These are phyloP conservation scores for Apodospora peruviana DNA, from an alignment of 495 filamentous ascomycete species.

Conservation along the genomic window DNA sequence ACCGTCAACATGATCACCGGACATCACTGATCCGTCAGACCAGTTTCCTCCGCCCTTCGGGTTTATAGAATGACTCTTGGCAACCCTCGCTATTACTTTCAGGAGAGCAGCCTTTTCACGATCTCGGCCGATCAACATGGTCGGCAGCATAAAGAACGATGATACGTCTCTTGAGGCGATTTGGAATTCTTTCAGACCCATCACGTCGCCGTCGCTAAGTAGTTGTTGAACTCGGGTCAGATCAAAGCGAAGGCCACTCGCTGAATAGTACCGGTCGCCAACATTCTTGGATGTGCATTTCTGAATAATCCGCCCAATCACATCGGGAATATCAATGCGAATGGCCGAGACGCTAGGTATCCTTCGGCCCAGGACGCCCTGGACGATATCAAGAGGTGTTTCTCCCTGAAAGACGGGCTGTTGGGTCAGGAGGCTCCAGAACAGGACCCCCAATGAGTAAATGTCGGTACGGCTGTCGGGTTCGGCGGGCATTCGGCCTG, in stretches of 20 bases:
- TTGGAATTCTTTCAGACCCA: constrained; percentile 60
- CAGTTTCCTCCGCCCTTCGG: constrained; percentile 40
- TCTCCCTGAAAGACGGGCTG: constrained; percentile 70
- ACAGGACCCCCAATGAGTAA: constrained; percentile 78
- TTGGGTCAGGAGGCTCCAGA: constrained; percentile 79
- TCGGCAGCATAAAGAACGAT: constrained; percentile 79
- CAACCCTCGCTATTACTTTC: constrained; percentile 65
- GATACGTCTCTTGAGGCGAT: constrained; percentile 75
- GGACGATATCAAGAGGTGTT: constrained; percentile 79
- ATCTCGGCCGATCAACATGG: constrained; percentile 70
- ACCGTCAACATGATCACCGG: constrained; percentile 50
- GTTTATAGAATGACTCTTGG: constrained; percentile 48
- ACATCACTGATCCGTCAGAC: constrained; percentile 49
- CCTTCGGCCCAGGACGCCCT: constrained; percentile 72
- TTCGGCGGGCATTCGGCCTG: constrained; percentile 80
- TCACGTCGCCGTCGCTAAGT: constrained; percentile 67
- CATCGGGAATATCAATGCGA: constrained; percentile 74
- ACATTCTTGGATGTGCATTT: constrained; percentile 86
- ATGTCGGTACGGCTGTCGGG: constrained; percentile 88
- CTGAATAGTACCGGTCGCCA: constrained; percentile 77
- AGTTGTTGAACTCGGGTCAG: constrained; percentile 62
- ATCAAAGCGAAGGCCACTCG: constrained; percentile 74
- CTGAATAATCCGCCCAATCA: constrained; percentile 71
- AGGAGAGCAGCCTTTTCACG: constrained; percentile 64
- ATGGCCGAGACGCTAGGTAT: constrained; percentile 68